These are phyloP conservation scores for Isabelozyma gotoi DNA, from an alignment of 805 yeast genomes.

Conservation along the genomic window DNA sequence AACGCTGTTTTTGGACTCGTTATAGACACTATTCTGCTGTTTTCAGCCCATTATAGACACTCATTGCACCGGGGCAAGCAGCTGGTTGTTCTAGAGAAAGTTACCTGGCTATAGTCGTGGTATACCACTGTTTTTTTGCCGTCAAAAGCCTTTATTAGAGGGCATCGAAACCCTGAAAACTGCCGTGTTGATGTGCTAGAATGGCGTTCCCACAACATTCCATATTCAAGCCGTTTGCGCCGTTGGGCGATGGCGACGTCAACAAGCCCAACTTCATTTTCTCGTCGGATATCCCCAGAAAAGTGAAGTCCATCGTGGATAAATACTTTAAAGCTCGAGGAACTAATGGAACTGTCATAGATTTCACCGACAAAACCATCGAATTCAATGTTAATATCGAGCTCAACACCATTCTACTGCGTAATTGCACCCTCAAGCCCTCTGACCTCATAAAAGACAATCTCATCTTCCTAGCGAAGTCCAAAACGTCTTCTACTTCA, in stretches of 20 bases:
- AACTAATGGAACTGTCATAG: slow-evolving; percentile 1
- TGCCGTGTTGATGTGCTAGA: too few species aligned
- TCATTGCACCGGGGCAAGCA: too few species aligned
- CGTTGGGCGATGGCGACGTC: slow-evolving; percentile 19
- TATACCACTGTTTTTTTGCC: too few species aligned
- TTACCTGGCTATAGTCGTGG: too few species aligned
- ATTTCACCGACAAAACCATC: slow-evolving; percentile 10
- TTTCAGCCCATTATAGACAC: too few species aligned
- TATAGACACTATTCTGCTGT: too few species aligned
- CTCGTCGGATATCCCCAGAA: slow-evolving; percentile 33
- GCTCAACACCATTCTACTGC: slow-evolving; percentile 31
- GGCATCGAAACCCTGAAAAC: too few species aligned
- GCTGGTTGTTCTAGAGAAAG: too few species aligned
- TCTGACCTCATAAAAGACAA: slow-evolving; percentile 33
- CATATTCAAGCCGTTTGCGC: not conserved
- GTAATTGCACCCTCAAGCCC: slow-evolving; percentile 29
- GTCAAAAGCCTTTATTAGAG: too few species aligned
- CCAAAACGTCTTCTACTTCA: slow-evolving; percentile 1
- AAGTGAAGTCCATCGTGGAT: slow-evolving; percentile 10
- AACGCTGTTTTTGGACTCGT: too few species aligned
- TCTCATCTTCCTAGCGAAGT: slow-evolving; percentile 31
- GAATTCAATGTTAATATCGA: slow-evolving; percentile 30
- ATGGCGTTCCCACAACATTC: not conserved
- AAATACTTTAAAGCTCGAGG: not conserved
- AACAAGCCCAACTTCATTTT: slow-evolving; percentile 38